phyloP scores from a whole-genome alignment of 2,329 filamentous ascomycete genomes.

The Cylindrodendrum hubeiense region DNA sequence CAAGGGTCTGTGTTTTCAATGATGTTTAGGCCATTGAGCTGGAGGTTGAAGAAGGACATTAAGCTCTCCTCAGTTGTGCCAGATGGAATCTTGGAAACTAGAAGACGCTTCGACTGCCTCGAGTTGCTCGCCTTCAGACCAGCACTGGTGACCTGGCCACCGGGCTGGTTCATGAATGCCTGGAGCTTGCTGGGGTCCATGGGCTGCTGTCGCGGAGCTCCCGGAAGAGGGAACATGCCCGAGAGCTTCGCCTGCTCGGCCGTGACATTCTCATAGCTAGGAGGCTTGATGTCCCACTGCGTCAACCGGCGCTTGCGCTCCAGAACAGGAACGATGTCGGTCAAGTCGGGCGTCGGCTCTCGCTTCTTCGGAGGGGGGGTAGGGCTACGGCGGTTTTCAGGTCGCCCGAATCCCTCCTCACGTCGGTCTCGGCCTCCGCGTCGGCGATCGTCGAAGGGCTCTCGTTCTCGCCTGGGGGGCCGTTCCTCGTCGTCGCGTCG shows the following conservation, averaged over 20 bases:
- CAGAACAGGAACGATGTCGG: constrained; percentile 83
- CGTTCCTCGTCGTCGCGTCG: constrained; percentile 75
- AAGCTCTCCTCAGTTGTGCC: constrained; percentile 81
- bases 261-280: constrained; percentile 97
- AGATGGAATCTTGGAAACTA: constrained; percentile 85
- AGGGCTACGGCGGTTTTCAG: constrained; percentile 77
- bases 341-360: constrained; percentile 96
- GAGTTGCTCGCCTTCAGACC: constrained; percentile 93
- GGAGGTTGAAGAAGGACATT: constrained; percentile 91
- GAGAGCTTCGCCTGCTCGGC: constrained; percentile 99
- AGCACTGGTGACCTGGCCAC: constrained; percentile 77
- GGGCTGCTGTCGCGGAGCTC: constrained; percentile 92
- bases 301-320: constrained; percentile 93
- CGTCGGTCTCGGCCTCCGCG: constrained; percentile 62
- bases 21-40: constrained; percentile 96
- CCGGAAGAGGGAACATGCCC: constrained; percentile 98
- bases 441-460: constrained; percentile 63
- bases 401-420: constrained; percentile 52
- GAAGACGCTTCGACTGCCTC: constrained; percentile 91
- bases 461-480: constrained; percentile 68
- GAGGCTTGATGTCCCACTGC: constrained; percentile 99
- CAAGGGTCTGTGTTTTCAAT: constrained; percentile 88
- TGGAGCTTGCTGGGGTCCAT: constrained; percentile 96
- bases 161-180: constrained; percentile 93
- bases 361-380: constrained; percentile 89